Conservation (phyloP, 129 eudicot species). For the Flaveria trinervia region DNA sequence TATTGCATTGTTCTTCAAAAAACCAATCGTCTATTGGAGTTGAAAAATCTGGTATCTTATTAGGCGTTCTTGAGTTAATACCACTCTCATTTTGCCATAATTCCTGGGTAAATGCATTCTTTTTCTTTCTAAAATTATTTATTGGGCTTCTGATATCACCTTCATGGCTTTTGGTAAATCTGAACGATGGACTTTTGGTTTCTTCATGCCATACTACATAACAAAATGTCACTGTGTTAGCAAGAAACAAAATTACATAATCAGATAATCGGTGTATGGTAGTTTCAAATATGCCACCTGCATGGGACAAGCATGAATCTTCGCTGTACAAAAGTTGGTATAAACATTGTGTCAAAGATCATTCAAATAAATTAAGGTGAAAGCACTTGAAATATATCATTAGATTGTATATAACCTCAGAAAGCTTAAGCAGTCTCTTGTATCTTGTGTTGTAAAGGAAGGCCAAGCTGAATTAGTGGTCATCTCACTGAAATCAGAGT, state of each 20-base stretch:
- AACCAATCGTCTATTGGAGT: constrained; percentile 36
- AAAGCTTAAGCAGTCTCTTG: constrained; percentile 47
- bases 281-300: constrained; percentile 47
- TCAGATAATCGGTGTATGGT: background rate
- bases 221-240: constrained; percentile 9
- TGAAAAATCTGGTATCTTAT: constrained; percentile 36
- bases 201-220: constrained; percentile 46
- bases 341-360: constrained; percentile 12
- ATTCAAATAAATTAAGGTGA: constrained; percentile 8
- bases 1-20: constrained; percentile 28
- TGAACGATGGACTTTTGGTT: constrained; percentile 27
- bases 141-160: constrained; percentile 29
- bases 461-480: constrained; percentile 42
- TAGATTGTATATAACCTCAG: constrained; percentile 46
- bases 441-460: constrained; percentile 40
- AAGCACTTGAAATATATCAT: background rate
- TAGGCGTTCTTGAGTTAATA: constrained; percentile 15
- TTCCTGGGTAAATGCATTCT: constrained; percentile 26
- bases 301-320: constrained; percentile 65
- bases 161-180: constrained; percentile 29
- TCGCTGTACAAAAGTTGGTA: constrained; percentile 49
- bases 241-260: constrained; percentile 2
- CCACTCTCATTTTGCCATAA: constrained; percentile 24
- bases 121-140: constrained; percentile 19
- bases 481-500: constrained; percentile 38